These are phyloP conservation scores for Citrullus amarus DNA, from an alignment of 306 rosid genomes.

Conservation along the genomic window DNA sequence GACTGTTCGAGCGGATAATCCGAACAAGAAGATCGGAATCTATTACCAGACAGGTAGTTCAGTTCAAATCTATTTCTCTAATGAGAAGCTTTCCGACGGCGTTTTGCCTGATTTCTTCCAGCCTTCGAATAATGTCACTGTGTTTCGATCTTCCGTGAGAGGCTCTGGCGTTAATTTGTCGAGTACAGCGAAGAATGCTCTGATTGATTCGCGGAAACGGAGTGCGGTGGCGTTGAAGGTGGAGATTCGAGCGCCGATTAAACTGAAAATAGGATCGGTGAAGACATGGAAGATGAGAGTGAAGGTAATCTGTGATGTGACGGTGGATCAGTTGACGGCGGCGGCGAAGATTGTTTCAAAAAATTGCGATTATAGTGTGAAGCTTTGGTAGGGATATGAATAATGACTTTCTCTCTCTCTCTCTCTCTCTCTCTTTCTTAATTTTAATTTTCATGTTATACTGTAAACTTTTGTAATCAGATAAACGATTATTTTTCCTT, in stretches of 20 bases:
- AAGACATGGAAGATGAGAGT: constrained; percentile 56
- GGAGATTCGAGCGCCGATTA: constrained; percentile 40
- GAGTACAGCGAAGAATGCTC: constrained; percentile 7
- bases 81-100: constrained; percentile 35
- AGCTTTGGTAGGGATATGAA: neutral
- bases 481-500: neutral
- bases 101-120: constrained; percentile 54
- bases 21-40: constrained; percentile 62
- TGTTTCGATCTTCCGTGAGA: constrained; percentile 25
- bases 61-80: constrained; percentile 24
- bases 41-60: constrained; percentile 40
- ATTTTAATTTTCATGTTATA: neutral
- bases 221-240: constrained; percentile 39
- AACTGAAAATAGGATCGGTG: constrained; percentile 47
- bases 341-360: constrained; percentile 40
- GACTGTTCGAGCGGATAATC: constrained; percentile 39
- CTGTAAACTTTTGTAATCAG: neutral
- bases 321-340: constrained; percentile 43
- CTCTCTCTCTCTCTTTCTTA: neutral
- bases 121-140: constrained; percentile 50
- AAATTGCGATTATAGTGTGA: constrained; percentile 28
- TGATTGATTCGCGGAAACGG: constrained; percentile 20
- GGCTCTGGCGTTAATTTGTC: constrained; percentile 31
- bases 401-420: too few species aligned
- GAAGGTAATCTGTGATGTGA: constrained; percentile 38